These are phyloP conservation scores for Trichosporon ovoides DNA, from an alignment of 1,284 basidiomycete genomes.

Conservation along the genomic window DNA sequence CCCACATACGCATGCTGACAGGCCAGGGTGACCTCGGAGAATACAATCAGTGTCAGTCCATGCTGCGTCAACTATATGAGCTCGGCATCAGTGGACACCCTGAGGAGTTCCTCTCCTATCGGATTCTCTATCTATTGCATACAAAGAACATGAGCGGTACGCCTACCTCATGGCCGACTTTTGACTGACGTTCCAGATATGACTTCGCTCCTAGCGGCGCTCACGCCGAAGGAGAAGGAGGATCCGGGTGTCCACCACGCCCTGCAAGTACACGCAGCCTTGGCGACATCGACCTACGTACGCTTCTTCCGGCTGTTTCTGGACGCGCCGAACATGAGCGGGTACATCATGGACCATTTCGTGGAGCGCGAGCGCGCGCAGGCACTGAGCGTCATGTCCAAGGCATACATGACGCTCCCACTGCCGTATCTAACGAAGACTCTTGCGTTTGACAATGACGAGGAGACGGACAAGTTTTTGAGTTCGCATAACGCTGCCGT, in stretches of 20 bases:
- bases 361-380: constrained; percentile 83
- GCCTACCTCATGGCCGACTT: constrained; percentile 31
- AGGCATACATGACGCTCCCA: constrained; percentile 79
- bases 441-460: constrained; percentile 71
- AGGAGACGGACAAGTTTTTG: constrained; percentile 67
- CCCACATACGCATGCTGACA: constrained; percentile 5
- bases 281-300: constrained; percentile 91
- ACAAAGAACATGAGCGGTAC: constrained; percentile 88
- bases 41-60: constrained; percentile 96
- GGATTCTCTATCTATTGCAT: constrained; percentile 91
- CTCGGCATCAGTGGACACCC: constrained; percentile 82
- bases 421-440: constrained; percentile 71
- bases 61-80: constrained; percentile 84
- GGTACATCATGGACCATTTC: constrained; percentile 99
- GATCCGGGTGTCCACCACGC: constrained; percentile 79
- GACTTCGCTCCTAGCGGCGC: constrained; percentile 89
- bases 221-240: constrained; percentile 81
- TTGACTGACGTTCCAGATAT: constrained; percentile 59
- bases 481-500: constrained; percentile 61
- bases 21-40: constrained; percentile 89
- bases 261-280: constrained; percentile 76
- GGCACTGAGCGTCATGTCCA: constrained; percentile 82
- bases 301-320: constrained; percentile 80
- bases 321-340: constrained; percentile 91
- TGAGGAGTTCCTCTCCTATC: constrained; percentile 95